phyloP scores from a whole-genome alignment of 148 eudicot species.

The Agrostemma githago region DNA sequence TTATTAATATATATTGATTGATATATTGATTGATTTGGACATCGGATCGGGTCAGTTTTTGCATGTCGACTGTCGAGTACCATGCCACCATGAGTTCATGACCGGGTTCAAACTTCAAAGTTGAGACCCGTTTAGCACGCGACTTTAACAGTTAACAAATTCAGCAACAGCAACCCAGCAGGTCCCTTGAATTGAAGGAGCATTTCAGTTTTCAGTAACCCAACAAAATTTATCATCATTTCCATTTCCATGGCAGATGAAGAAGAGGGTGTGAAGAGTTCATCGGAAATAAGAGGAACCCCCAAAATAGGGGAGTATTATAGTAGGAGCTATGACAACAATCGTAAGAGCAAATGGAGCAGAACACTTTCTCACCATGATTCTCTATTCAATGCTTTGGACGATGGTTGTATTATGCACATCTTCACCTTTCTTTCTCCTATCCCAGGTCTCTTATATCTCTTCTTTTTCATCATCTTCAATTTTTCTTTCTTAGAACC shows the following conservation, averaged over 20 bases:
- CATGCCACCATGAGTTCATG: too few relatives aligned
- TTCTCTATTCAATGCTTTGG: slow-evolving; percentile 50
- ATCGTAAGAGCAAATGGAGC: slow-evolving; percentile 36
- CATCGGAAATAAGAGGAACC: not conserved
- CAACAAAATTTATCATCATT: not conserved
- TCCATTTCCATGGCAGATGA: slow-evolving; percentile 15
- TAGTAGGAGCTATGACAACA: slow-evolving; percentile 12
- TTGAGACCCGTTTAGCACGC: too few relatives aligned
- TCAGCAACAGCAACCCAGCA: not conserved
- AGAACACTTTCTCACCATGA: slow-evolving; percentile 28
- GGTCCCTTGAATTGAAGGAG: not conserved
- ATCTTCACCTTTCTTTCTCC: slow-evolving; percentile 92
- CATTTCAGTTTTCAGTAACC: not conserved
- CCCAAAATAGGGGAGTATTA: slow-evolving; percentile 21
- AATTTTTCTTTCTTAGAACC: not conserved
- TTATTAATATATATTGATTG: too few relatives aligned
- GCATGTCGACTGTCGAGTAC: too few relatives aligned
- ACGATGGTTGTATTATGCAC: slow-evolving; percentile 96
- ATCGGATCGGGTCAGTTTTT: too few relatives aligned
- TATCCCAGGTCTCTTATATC: slow-evolving; percentile 63
- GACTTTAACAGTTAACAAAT: too few relatives aligned
- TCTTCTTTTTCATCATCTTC: not conserved
- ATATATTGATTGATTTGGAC: too few relatives aligned
- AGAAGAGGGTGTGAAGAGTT: not conserved
- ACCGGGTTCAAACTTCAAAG: too few relatives aligned